Percentiles rank a stretch among this genome's conserved stretches.
phyloP scores from a whole-genome alignment of 2,329 filamentous ascomycete genomes.

The Triangularia verruculosa region DNA sequence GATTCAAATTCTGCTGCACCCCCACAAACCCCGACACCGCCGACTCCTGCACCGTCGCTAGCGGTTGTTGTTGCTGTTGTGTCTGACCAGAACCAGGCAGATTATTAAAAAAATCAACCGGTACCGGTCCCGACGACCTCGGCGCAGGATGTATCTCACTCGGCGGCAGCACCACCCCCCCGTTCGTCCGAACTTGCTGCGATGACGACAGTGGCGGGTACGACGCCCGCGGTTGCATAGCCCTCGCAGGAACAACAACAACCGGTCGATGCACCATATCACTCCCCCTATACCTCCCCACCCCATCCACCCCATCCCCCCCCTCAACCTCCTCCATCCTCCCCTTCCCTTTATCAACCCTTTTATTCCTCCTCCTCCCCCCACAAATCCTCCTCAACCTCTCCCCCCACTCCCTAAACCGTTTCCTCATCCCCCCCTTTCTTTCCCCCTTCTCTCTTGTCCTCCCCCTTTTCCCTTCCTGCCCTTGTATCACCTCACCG shows the following conservation, averaged over 20 bases:
- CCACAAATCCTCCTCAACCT: conserved; percentile 60
- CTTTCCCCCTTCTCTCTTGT: conserved; percentile 67
- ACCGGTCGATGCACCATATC: neutral
- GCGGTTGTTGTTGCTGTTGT: neutral
- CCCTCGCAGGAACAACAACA: neutral
- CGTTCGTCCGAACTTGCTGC: neutral
- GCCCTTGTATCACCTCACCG: no score
- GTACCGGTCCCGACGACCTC: neutral
- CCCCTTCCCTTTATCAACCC: conserved; percentile 39
- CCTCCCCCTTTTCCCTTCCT: conserved; percentile 74
- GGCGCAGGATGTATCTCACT: neutral
- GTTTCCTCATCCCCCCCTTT: conserved; percentile 70
- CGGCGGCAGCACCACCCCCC: neutral
- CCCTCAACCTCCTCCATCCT: neutral
- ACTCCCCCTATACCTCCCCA: neutral
- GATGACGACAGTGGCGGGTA: neutral
- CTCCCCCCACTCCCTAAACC: conserved; percentile 72
- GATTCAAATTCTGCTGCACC: no score
- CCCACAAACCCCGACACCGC: neutral
- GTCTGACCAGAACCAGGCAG: neutral
- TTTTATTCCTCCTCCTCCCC: conserved; percentile 84
- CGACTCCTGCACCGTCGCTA: neutral
- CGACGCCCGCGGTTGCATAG: neutral
- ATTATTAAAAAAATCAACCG: neutral
- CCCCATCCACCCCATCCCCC: neutral